Evolutionary conservation across 768 basidiomycete species (phyloP).

Genomic region (Suillus alpinus): DNA sequence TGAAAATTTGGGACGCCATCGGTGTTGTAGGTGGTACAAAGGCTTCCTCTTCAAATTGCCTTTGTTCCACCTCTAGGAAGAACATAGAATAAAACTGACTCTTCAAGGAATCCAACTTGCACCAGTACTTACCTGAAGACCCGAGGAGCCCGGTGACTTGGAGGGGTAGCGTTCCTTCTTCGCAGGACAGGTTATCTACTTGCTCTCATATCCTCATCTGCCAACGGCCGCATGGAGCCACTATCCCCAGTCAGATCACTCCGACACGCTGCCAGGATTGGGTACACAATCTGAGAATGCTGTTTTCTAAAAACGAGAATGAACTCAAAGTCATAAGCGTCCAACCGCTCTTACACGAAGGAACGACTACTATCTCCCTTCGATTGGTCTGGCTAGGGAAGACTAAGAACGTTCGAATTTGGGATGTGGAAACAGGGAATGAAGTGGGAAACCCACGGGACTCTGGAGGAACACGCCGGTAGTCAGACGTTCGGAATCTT

Average conservation of each 20-base stretch:
- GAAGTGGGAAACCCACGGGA: not conserved
- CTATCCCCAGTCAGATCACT: not conserved
- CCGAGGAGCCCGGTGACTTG: not conserved
- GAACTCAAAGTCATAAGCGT: not conserved
- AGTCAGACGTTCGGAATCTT: not conserved
- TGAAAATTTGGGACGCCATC: not conserved
- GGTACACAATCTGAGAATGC: not conserved
- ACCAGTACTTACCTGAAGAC: not conserved
- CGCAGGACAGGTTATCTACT: not conserved
- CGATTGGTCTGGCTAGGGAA: not conserved
- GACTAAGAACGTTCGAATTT: not conserved
- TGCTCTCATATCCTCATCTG: not conserved
- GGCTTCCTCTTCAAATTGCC: not conserved
- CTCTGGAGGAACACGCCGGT: conserved; percentile 2
- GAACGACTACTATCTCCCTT: not conserved
- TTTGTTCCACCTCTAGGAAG: not conserved
- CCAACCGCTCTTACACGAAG: not conserved
- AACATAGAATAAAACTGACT: not conserved
- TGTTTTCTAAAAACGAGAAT: not conserved
- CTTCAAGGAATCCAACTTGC: not conserved
- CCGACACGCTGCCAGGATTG: not conserved
- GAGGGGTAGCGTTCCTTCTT: not conserved
- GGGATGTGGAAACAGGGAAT: conserved; percentile 1
- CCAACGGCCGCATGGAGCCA: not conserved
- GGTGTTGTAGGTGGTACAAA: not conserved